phyloP scores from a whole-genome alignment of 192 early-diverging fungal genomes.

The Lobosporangium transversale region DNA sequence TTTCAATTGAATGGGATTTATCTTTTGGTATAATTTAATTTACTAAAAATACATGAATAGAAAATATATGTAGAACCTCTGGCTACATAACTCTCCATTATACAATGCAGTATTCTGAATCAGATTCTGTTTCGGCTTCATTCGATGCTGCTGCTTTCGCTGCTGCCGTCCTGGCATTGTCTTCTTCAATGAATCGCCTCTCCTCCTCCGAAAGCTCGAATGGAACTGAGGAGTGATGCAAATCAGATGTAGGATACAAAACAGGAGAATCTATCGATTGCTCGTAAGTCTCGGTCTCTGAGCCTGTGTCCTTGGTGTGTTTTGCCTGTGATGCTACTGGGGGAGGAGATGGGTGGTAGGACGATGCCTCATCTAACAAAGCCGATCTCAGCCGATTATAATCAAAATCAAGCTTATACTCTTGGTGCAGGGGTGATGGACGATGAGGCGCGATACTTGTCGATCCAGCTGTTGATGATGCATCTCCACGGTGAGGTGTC shows the following conservation, averaged over 20 bases:
- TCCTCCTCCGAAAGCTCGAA: conserved; percentile 52
- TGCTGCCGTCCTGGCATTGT: conserved; percentile 37
- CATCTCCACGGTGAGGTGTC: no score
- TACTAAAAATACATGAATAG: no score
- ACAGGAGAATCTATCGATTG: conserved; percentile 24
- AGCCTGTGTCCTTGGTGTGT: no score
- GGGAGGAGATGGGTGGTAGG: conserved; percentile 1
- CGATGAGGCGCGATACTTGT: conserved; percentile 3
- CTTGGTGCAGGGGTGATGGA: conserved; percentile 23
- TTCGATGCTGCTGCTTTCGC: not conserved
- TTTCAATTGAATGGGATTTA: no score
- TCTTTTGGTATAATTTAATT: no score
- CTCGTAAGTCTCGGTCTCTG: no score
- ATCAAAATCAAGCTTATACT: conserved; percentile 3
- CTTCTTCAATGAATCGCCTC: conserved; percentile 42
- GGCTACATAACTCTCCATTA: no score
- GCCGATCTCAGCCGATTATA: conserved; percentile 24
- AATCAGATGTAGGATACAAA: conserved; percentile 36
- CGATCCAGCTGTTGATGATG: not conserved
- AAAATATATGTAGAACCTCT: no score
- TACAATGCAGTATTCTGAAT: not conserved
- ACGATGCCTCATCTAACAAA: conserved; percentile 4
- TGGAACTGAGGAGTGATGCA: conserved; percentile 26
- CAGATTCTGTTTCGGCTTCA: not conserved
- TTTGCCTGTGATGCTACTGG: not conserved